Base-by-base conservation (phyloP, 202 grass and related monocot genomes). In the Zoysia matrella region DNA sequence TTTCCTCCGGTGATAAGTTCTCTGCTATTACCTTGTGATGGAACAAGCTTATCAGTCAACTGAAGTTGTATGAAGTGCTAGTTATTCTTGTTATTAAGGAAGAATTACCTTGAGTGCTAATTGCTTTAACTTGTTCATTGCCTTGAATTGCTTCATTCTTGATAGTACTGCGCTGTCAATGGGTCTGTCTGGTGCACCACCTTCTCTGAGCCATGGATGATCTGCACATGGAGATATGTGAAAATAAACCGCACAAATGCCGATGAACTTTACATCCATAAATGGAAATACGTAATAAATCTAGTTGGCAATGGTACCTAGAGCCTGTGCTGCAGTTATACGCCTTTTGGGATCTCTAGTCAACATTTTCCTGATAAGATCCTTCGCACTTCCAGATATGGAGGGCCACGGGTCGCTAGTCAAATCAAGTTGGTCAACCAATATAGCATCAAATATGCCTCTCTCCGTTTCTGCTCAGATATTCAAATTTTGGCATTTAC, bases 101-200 rank as follows among this genome's bases (percentile, higher is more conserved):
- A 16, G 58, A 60, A 60, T 63, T 61, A 95, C 90, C 90, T 90
- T 90, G 40, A 98, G 82, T 12, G 92, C 90, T 50, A 98, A 74
- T 77, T 91, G 94, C 85, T 95, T 98, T 55, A 95, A 80, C 69
- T 95, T 98, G 90, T 95, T 98, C 84, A 94, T 98, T 71, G 90
- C 95, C 61, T 86, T 90, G 86, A 98, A 98, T 76, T 93, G 92
- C 79, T 87, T 98, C 92, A 98, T 95, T 86, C 92, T 90, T 73
- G 50, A 71, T 57, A 98, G 80, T n/a, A 93, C 90, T 30, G 95
- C 92, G 6, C 86, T 98, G 47, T 95, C 77, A 39, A 98, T 88
- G 69, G 92, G 95, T 84, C 87, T 95, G 75, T 89, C 86, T 48
- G 95, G 68, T 69, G 92, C 92, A 57, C 89, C 94, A 57, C 80